These are phyloP conservation scores for Spinacia oleracea DNA, from an alignment of 179 eudicot species.

Conservation along the genomic window DNA sequence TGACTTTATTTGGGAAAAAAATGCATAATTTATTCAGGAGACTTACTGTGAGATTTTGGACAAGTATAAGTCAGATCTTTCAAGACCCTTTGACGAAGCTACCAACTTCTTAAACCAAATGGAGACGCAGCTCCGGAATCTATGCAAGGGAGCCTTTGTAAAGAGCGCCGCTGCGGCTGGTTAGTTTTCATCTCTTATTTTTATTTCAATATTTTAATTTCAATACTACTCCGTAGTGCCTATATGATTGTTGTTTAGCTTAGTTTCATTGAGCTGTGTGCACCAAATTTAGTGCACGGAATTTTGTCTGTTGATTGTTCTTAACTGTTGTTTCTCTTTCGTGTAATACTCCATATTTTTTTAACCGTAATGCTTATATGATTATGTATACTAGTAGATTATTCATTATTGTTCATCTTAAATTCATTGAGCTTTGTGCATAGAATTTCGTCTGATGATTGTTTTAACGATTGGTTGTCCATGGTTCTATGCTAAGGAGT, in stretches of 20 bases:
- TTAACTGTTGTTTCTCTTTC: too few species aligned
- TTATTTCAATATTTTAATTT: background rate
- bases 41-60: constrained; percentile 70
- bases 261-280: constrained; percentile 35
- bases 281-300: constrained; percentile 13
- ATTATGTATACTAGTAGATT: too few species aligned
- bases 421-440: constrained; percentile 39
- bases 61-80: constrained; percentile 81
- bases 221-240: background rate
- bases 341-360: too few species aligned
- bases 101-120: constrained; percentile 69
- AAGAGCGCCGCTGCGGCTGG: constrained; percentile 33
- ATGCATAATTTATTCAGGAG: constrained; percentile 40
- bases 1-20: background rate
- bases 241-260: background rate
- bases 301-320: constrained; percentile 24
- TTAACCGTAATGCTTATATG: background rate
- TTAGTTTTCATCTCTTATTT: constrained; percentile 8
- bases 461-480: constrained; percentile 11
- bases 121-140: constrained; percentile 74
- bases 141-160: constrained; percentile 60
- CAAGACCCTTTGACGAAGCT: constrained; percentile 90
- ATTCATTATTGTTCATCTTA: background rate
- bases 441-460: constrained; percentile 25
- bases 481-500: constrained; percentile 20